Conservation (phyloP, 177 flowering plant species). For the Telopea speciosissima region DNA sequence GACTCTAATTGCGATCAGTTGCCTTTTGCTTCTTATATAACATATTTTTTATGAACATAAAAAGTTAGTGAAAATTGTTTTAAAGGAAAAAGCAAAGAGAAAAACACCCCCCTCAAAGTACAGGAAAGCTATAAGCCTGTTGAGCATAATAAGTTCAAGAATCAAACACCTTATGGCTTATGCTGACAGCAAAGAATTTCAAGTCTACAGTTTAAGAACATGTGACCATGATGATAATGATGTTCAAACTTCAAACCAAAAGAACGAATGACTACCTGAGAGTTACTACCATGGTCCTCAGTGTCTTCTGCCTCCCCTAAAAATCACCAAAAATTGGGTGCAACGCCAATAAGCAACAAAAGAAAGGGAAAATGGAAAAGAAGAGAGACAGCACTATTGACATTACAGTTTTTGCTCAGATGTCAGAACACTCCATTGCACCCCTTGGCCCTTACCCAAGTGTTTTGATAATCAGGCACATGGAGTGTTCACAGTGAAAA, state of each 20-base stretch:
- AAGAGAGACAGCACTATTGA: neutral
- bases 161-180: neutral
- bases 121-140: no score
- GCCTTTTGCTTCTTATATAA: no score
- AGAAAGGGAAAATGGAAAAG: neutral
- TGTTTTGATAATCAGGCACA: no score
- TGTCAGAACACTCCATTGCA: no score
- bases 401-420: neutral
- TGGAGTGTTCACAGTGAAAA: no score
- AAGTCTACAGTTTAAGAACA: neutral
- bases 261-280: slow-evolving; percentile 41
- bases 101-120: no score
- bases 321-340: slow-evolving; percentile 9
- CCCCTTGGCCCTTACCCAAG: no score
- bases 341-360: neutral
- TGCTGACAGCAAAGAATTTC: neutral
- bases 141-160: neutral
- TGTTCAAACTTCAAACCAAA: neutral
- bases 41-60: no score
- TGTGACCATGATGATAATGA: neutral
- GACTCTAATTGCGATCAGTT: no score
- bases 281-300: slow-evolving; percentile 42
- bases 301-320: slow-evolving; percentile 33
- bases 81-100: no score
- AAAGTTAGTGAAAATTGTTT: no score